Percentiles rank a stretch among this genome's conserved stretches.
phyloP scores from a whole-genome alignment of 306 rosid genomes.

The Sindora glabra region DNA sequence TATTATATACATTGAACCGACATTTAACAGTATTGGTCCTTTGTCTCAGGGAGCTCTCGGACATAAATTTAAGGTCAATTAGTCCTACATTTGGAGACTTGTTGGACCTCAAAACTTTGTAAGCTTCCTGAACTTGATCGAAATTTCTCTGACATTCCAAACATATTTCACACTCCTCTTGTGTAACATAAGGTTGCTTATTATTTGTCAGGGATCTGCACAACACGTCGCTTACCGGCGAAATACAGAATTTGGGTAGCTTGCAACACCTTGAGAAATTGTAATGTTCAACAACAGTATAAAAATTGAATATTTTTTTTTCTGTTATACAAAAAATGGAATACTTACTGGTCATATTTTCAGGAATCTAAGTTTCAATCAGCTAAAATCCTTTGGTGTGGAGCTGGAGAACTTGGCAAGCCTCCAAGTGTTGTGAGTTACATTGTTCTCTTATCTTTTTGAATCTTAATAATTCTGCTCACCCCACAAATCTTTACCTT shows the following conservation, averaged over 20 bases:
- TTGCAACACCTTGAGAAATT: conserved; percentile 68
- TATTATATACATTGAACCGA: too few relatives aligned
- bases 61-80: conserved; percentile 71
- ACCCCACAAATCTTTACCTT: background rate
- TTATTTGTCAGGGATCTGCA: conserved; percentile 72
- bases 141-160: background rate
- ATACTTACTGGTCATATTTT: conserved; percentile 20
- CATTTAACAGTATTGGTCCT: conserved; percentile 3
- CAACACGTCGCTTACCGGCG: conserved; percentile 74
- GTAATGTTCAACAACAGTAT: conserved; percentile 36
- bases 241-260: conserved; percentile 71
- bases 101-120: conserved; percentile 80
- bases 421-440: conserved; percentile 74
- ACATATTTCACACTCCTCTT: background rate
- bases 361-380: conserved; percentile 92
- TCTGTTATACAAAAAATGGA: background rate
- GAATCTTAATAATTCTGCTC: background rate
- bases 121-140: conserved; percentile 16
- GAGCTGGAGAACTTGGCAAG: conserved; percentile 58
- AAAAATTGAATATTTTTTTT: background rate
- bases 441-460: background rate
- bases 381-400: conserved; percentile 57
- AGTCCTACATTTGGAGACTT: conserved; percentile 84
- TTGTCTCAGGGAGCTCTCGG: conserved; percentile 56
- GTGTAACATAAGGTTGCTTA: background rate